Evolutionary conservation across 148 eudicot genomes (phyloP).

Genomic region (Arctostaphylos glauca): DNA sequence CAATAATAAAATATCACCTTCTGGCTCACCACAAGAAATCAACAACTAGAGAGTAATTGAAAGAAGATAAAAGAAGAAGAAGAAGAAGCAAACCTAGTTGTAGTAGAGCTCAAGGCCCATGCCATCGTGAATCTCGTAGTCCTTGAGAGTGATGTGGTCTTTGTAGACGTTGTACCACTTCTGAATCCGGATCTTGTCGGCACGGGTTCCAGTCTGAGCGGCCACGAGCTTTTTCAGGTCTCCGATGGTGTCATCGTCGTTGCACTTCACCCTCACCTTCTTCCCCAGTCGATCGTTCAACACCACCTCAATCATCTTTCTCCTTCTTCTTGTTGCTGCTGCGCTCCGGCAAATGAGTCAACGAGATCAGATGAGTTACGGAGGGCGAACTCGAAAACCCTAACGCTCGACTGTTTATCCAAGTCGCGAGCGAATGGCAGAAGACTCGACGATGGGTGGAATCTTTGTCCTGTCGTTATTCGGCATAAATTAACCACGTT

Average conservation of each 20-base stretch:
- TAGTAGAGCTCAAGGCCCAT: slow-evolving; percentile 99
- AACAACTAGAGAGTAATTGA: neutral
- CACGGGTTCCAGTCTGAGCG: slow-evolving; percentile 84
- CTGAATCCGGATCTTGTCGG: slow-evolving; percentile 89
- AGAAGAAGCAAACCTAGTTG: slow-evolving; percentile 34
- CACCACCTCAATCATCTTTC: slow-evolving; percentile 76
- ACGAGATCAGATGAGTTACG: too few relatives aligned
- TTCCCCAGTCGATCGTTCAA: slow-evolving; percentile 65
- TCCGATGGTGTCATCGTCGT: slow-evolving; percentile 91
- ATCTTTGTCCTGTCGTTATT: neutral
- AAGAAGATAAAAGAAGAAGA: neutral
- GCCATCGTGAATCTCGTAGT: slow-evolving; percentile 96
- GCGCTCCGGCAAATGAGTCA: neutral
- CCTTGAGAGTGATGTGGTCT: slow-evolving; percentile 83
- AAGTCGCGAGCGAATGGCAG: neutral
- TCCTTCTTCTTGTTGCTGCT: neutral
- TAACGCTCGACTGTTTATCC: neutral
- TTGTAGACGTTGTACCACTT: slow-evolving; percentile 94
- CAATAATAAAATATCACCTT: neutral
- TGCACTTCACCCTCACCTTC: slow-evolving; percentile 94
- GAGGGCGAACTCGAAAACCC: neutral
- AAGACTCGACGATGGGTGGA: neutral
- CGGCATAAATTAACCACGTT: neutral
- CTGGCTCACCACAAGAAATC: neutral
- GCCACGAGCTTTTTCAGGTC: slow-evolving; percentile 93